Evolutionary conservation across 2,329 filamentous ascomycete genomes (phyloP), one percentile per base, ranked within the genome.

Genomic region (Alternaria sp.): DNA sequence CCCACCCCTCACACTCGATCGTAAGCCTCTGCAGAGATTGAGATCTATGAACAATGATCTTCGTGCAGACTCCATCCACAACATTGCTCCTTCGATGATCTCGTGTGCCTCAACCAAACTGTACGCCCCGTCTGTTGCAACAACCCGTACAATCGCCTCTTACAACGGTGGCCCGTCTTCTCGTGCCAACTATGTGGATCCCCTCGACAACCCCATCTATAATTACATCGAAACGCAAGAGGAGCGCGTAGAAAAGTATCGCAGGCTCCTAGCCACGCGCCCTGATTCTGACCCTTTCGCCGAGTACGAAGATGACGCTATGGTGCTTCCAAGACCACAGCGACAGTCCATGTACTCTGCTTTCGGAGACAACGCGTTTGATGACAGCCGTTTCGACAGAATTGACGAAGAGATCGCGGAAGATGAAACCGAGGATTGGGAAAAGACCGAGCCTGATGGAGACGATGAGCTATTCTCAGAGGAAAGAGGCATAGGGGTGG

Each of bases 341-440:
- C 44, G 41, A 2, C 30, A 28, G 24, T 64, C 57, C 1, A 62
- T 67, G 43, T 67, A 67, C 26, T 43, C 32, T 16, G 46, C 61
- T 1, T 67, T 58, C 28, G 47, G 55, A 7, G 41, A 61, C 24
- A 18, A 5, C 1, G 28, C 7, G 16, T 57, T 56, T 11, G 51
- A 60, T 11, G 49, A 36, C 1, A 42, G 12, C n/a, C n/a, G 47
- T 36, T 62, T 59, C n/a, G 59, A 62, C n/a, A 26, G 22, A 3
- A 42, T 62, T 8, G 59, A 65, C 42, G 58, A 51, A 20, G 57
- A 59, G 43, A 24, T 38, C 18, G 22, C 20, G 6, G 53, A 54
- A 28, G 59, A 57, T 44, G 54, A 62, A 24, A 24, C 12, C 18
- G 58, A 46, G 16, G 32, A 46, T n/a, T 39, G 32, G 38, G 46